Conservation (phyloP, 2,329 filamentous ascomycete genomes). For the Trichoderma koningiopsis region DNA sequence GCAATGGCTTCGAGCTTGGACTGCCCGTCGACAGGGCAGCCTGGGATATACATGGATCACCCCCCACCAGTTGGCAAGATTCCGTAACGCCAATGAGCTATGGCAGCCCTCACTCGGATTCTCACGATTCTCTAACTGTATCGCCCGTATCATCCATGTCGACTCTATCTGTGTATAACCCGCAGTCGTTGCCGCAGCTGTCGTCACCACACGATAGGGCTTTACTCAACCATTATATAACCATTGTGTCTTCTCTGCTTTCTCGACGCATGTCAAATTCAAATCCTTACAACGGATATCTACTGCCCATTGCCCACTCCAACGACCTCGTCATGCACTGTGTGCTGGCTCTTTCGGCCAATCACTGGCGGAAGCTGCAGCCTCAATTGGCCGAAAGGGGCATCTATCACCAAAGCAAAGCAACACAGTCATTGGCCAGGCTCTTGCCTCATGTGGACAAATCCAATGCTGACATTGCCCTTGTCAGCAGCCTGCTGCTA, state of each 20-base stretch:
- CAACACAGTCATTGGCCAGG: constrained; percentile 37
- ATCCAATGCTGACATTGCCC: constrained; percentile 40
- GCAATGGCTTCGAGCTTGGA: constrained; percentile 28
- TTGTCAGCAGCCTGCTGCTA: constrained; percentile 44
- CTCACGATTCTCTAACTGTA: constrained; percentile 27
- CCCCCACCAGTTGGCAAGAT: constrained; percentile 32
- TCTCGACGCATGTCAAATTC: constrained; percentile 35
- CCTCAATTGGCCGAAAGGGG: constrained; percentile 37
- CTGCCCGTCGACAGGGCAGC: constrained; percentile 28
- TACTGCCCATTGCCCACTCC: constrained; percentile 39
- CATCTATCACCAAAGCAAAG: constrained; percentile 38
- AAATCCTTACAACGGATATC: constrained; percentile 39
- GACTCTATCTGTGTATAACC: constrained; percentile 36
- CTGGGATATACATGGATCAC: constrained; percentile 32
- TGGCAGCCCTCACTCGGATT: constrained; percentile 31
- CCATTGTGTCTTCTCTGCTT: constrained; percentile 39
- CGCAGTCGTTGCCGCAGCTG: constrained; percentile 37
- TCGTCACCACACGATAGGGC: constrained; percentile 36
- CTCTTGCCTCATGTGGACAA: constrained; percentile 40
- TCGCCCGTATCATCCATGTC: constrained; percentile 22
- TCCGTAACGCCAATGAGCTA: constrained; percentile 33
- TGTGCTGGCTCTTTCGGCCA: constrained; percentile 39
- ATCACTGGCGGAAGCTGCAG: constrained; percentile 41
- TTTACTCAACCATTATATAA: constrained; percentile 40
- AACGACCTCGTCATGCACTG: constrained; percentile 40